phyloP scores from a whole-genome alignment of 768 basidiomycete species.

The Boletellus ananas region DNA sequence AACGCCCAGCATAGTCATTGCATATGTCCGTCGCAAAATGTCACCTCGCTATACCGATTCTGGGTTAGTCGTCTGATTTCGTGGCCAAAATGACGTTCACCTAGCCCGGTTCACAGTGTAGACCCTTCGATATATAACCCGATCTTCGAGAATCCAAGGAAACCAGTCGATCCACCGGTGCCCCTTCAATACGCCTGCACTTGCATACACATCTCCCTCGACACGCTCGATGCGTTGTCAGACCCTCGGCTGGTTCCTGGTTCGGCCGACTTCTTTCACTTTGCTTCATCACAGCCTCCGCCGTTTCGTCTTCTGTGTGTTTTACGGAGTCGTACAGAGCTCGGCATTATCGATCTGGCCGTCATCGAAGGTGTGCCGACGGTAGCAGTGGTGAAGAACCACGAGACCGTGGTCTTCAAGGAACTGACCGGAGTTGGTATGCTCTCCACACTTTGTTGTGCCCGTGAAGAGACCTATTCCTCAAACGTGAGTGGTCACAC shows the following conservation, averaged over 20 bases:
- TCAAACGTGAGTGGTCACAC: constrained; percentile 18
- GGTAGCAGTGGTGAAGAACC: constrained; percentile 40
- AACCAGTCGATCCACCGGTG: constrained; percentile 40
- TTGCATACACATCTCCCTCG: constrained; percentile 41
- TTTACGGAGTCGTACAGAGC: constrained; percentile 35
- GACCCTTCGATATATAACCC: constrained; percentile 32
- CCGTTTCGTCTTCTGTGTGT: constrained; percentile 41
- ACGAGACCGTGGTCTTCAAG: constrained; percentile 41
- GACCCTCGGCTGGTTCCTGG: constrained; percentile 39
- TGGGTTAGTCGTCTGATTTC: constrained; percentile 10
- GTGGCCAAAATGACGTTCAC: neutral
- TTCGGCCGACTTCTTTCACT: constrained; percentile 35
- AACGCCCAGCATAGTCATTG: constrained; percentile 51
- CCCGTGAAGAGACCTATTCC: constrained; percentile 28
- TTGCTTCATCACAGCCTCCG: constrained; percentile 32
- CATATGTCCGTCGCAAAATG: constrained; percentile 43
- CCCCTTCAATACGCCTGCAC: constrained; percentile 44
- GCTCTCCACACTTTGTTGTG: constrained; percentile 39
- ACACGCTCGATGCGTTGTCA: constrained; percentile 41
- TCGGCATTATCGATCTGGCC: constrained; percentile 41
- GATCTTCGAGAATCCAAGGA: constrained; percentile 30
- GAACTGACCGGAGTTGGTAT: constrained; percentile 35
- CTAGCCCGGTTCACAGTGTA: constrained; percentile 19
- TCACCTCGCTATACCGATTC: constrained; percentile 13
- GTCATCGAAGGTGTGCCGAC: constrained; percentile 41